Percentiles rank a stretch among this genome's conserved stretches.
Evolutionary conservation across 352 stramenopile species (phyloP).

Genomic region (Phytopythium cucurbitacearum): DNA sequence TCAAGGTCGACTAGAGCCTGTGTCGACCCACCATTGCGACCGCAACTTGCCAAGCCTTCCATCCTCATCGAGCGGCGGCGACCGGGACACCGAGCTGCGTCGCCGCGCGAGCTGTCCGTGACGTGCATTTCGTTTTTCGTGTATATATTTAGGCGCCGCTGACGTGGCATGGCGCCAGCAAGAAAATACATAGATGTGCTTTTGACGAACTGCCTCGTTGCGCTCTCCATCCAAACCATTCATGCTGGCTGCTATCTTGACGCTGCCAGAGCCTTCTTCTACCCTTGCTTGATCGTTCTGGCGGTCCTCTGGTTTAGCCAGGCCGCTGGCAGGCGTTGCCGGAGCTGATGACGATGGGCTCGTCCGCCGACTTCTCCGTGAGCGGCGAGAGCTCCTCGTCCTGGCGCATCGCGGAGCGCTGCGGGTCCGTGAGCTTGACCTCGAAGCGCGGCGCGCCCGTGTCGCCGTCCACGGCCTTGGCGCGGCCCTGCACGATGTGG

Average conservation of each 20-base stretch:
- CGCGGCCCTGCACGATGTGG: conserved; percentile 77
- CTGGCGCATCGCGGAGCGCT: conserved; percentile 72
- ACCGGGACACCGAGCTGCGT: no score
- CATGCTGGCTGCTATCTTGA: no score
- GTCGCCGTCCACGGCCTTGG: conserved; percentile 33
- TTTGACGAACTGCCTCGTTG: no score
- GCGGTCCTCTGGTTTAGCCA: conserved; percentile 11
- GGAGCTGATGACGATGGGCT: conserved; percentile 78
- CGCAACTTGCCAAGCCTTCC: no score
- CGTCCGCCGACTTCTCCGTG: conserved; percentile 64
- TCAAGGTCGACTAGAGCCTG: conserved; percentile 45
- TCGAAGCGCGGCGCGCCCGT: conserved; percentile 43
- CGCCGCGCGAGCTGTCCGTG: no score
- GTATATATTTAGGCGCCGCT: no score
- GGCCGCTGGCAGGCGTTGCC: conserved; percentile 73
- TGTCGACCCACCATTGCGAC: no score
- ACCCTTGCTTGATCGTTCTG: background rate
- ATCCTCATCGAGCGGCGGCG: no score
- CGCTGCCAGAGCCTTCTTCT: background rate
- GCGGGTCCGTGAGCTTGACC: conserved; percentile 76
- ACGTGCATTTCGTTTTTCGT: no score
- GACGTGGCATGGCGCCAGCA: no score
- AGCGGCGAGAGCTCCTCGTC: conserved; percentile 80
- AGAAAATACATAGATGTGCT: no score
- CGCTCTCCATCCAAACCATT: no score